Percentiles rank a stretch among this genome's conserved stretches.
These are phyloP conservation scores for Alternaria sp. DNA, from an alignment of 2,329 filamentous ascomycete species.

Conservation along the genomic window DNA sequence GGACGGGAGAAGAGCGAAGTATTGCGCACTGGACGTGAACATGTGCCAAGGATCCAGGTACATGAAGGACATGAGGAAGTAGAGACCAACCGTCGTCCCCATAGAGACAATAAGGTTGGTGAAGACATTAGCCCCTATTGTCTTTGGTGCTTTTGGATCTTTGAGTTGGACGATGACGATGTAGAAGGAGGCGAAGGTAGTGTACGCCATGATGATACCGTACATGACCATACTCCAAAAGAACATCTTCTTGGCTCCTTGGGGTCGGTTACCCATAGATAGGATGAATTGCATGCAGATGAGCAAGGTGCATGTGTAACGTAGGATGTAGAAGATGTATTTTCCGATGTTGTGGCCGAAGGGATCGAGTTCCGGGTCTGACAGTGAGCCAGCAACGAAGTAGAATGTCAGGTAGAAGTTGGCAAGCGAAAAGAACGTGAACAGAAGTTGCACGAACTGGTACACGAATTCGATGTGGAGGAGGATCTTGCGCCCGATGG, in stretches of 20 bases:
- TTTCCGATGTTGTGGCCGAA: slow-evolving; percentile 88
- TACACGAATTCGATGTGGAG: slow-evolving; percentile 96
- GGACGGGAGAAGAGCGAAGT: slow-evolving; percentile 88
- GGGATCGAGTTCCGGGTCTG: slow-evolving; percentile 81
- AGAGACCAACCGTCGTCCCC: slow-evolving; percentile 88
- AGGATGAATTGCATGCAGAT: slow-evolving; percentile 97
- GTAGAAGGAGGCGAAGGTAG: slow-evolving; percentile 86
- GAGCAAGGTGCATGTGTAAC: slow-evolving; percentile 85
- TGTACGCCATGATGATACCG: slow-evolving; percentile 94
- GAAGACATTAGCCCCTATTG: slow-evolving; percentile 86
- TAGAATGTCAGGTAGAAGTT: slow-evolving; percentile 99
- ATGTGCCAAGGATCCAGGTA: slow-evolving; percentile 99
- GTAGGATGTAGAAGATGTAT: slow-evolving; percentile 85
- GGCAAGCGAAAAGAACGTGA: slow-evolving; percentile 97
- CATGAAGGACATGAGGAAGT: slow-evolving; percentile 95
- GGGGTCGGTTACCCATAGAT: slow-evolving; percentile 93
- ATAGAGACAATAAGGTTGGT: slow-evolving; percentile 93
- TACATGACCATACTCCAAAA: slow-evolving; percentile 89
- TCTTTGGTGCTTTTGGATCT: slow-evolving; percentile 59
- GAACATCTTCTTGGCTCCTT: slow-evolving; percentile 93
- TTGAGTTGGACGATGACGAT: slow-evolving; percentile 86
- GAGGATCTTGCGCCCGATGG: slow-evolving; percentile 84
- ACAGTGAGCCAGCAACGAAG: slow-evolving; percentile 92
- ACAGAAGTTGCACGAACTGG: slow-evolving; percentile 89
- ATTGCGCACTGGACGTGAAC: slow-evolving; percentile 90